Conservation (phyloP, 768 basidiomycete genomes). For the Suillus weaverae region DNA sequence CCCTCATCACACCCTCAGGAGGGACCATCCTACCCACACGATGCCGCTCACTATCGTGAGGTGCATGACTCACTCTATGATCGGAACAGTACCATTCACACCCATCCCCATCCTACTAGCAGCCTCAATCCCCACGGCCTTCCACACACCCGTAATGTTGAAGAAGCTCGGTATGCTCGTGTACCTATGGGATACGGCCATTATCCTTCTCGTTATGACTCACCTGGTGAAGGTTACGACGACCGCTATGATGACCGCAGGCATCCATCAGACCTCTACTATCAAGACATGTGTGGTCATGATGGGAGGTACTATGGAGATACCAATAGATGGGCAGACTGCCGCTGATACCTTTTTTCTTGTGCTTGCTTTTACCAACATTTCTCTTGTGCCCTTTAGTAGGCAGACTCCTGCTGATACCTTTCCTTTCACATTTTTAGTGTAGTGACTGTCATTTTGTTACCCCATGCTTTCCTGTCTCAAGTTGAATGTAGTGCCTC, state of each 20-base stretch:
- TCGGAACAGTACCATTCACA: background rate
- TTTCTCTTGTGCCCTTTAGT: background rate
- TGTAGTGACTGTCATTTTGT: constrained; percentile 1
- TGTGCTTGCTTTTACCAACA: background rate
- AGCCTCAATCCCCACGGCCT: background rate
- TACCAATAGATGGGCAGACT: background rate
- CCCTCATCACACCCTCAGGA: background rate
- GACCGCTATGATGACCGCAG: background rate
- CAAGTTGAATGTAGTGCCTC: background rate
- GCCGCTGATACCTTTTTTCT: background rate
- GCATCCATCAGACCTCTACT: background rate
- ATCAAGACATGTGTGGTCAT: background rate
- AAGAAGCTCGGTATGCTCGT: background rate
- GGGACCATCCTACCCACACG: background rate
- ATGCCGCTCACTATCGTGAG: background rate
- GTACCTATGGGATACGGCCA: background rate
- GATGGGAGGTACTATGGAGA: constrained; percentile 1
- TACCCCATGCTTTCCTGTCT: background rate
- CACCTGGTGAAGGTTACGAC: background rate
- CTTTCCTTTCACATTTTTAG: background rate
- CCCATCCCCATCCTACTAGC: background rate
- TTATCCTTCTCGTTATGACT: background rate
- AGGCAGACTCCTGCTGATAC: background rate
- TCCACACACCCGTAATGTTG: background rate
- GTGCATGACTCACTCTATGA: background rate